These are phyloP conservation scores for Uncinocarpus reesii DNA, from an alignment of 2,329 filamentous ascomycete species.

Conservation along the genomic window DNA sequence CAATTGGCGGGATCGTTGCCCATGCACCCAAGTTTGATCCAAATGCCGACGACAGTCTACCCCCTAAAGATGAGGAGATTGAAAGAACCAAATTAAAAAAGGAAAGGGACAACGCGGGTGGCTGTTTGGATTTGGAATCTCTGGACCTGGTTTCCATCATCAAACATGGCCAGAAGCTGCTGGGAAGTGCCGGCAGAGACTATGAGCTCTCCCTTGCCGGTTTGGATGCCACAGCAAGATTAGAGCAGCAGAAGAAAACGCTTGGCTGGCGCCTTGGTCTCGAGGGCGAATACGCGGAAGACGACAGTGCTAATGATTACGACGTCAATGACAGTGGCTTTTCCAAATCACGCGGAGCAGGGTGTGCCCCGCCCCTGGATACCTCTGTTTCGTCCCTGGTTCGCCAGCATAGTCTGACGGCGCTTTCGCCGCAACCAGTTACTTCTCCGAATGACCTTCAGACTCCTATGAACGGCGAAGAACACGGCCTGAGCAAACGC, in stretches of 20 bases:
- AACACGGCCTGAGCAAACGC: slow-evolving; percentile 70
- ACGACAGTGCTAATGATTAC: slow-evolving; percentile 60
- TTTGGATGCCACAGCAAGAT: slow-evolving; percentile 67
- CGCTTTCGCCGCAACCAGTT: slow-evolving; percentile 31
- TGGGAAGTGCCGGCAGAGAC: slow-evolving; percentile 69
- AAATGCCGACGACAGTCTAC: slow-evolving; percentile 57
- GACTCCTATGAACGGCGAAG: slow-evolving; percentile 46
- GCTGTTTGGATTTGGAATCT: slow-evolving; percentile 59
- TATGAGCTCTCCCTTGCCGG: slow-evolving; percentile 76
- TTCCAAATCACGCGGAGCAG: slow-evolving; percentile 26
- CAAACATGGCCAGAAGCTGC: slow-evolving; percentile 69
- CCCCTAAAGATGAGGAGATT: slow-evolving; percentile 43
- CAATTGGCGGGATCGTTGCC: slow-evolving; percentile 84
- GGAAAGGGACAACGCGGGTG: slow-evolving; percentile 38
- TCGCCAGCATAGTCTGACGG: slow-evolving; percentile 38
- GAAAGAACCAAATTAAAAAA: slow-evolving; percentile 43
- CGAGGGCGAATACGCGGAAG: slow-evolving; percentile 71
- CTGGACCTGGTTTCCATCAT: slow-evolving; percentile 73
- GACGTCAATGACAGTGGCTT: slow-evolving; percentile 46
- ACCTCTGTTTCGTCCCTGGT: slow-evolving; percentile 37
- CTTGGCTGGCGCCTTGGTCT: slow-evolving; percentile 72
- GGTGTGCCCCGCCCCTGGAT: slow-evolving; percentile 40
- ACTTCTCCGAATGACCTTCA: slow-evolving; percentile 40
- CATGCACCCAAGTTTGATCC: slow-evolving; percentile 83
- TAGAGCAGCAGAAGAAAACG: slow-evolving; percentile 83